A percentile compares a stretch with the other conserved stretches of the same genome.
These are phyloP conservation scores for Blastocystis sp. DNA, from an alignment of 352 stramenopile genomes.

Conservation along the genomic window DNA sequence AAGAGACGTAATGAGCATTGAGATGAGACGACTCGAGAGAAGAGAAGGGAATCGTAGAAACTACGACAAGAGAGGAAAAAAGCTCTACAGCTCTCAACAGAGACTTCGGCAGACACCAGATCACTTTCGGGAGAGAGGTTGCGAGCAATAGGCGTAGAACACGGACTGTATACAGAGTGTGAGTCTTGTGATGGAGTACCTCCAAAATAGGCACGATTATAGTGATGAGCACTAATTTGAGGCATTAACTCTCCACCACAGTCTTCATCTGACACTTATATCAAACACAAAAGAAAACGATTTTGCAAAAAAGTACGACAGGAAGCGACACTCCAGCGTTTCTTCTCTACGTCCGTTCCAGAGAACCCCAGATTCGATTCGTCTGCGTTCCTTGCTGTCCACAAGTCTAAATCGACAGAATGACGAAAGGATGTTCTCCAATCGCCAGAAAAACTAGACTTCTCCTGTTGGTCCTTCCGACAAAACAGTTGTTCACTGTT, in stretches of 20 bases:
- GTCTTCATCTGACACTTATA: neutral
- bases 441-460: neutral
- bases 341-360: neutral
- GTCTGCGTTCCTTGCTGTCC: neutral
- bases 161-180: neutral
- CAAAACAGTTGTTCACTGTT: neutral
- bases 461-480: neutral
- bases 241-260: neutral
- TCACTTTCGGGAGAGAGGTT: neutral
- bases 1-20: neutral
- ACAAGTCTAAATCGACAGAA: neutral
- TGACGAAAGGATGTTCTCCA: neutral
- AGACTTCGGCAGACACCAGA: neutral
- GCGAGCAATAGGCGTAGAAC: neutral
- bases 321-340: neutral
- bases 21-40: neutral
- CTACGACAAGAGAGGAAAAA: neutral
- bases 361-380: neutral
- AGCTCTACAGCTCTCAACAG: neutral
- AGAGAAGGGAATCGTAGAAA: neutral
- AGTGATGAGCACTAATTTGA: conserved; percentile 10
- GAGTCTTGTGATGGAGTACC: neutral
- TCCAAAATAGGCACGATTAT: neutral
- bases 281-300: neutral
- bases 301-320: neutral